Evolutionary conservation across 208 protist species (phyloP).

Genomic region (Endotrypanum monterogeii): DNA sequence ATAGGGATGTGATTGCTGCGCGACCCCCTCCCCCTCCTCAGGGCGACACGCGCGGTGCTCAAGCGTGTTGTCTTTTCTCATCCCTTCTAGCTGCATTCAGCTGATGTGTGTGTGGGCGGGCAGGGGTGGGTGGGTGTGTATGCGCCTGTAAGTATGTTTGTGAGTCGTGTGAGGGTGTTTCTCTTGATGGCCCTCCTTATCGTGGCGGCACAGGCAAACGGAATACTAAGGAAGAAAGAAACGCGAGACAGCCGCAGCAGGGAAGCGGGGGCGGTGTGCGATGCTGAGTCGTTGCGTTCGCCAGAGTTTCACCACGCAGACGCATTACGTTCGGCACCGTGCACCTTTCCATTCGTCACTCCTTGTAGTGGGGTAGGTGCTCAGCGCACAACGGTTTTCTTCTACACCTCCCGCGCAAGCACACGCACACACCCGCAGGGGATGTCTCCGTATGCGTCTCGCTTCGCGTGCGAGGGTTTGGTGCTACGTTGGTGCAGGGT

Average conservation of each 20-base stretch:
- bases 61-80: neutral
- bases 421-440: no score
- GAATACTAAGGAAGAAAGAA: neutral
- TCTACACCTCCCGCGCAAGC: no score
- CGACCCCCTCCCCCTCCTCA: neutral
- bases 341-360: neutral
- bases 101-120: neutral
- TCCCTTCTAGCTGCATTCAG: neutral
- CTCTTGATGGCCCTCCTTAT: neutral
- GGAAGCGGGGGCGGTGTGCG: no score
- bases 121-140: neutral
- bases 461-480: no score
- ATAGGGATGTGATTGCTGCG: conserved; percentile 1
- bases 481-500: no score
- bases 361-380: neutral
- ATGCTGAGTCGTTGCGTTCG: neutral
- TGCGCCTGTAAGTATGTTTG: neutral
- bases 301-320: neutral
- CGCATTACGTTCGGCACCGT: neutral
- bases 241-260: neutral
- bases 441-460: no score
- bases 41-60: neutral
- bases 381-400: neutral
- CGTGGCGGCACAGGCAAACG: neutral
- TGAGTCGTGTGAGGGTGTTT: neutral